Percentiles rank a stretch among this genome's conserved stretches.
Conservation (phyloP, 441 rosid species). For the Cnidoscolus chayamansa region DNA sequence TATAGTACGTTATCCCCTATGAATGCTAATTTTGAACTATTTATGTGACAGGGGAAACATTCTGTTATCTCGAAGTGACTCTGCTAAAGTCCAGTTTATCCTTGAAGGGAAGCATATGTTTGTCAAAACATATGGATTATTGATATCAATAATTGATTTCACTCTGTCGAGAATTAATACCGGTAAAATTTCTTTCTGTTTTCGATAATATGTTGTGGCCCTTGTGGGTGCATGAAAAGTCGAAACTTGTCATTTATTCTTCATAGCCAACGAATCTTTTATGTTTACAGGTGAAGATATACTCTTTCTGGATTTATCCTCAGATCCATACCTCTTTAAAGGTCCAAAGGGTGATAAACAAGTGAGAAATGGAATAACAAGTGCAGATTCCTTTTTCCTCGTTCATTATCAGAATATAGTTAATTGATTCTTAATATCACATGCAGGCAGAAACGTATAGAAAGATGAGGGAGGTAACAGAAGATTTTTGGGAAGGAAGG, state of each 20-base stretch:
- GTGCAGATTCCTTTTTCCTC: neutral
- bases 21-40: slow-evolving; percentile 19
- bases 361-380: slow-evolving; percentile 35
- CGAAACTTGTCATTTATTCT: slow-evolving; percentile 10
- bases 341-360: slow-evolving; percentile 94
- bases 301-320: slow-evolving; percentile 76
- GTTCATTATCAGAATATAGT: neutral
- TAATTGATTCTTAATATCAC: slow-evolving; percentile 19
- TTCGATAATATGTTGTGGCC: neutral
- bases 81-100: slow-evolving; percentile 38
- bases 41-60: slow-evolving; percentile 72
- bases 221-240: slow-evolving; percentile 5
- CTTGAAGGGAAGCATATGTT: slow-evolving; percentile 59
- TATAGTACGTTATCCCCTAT: slow-evolving; percentile 2
- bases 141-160: slow-evolving; percentile 77
- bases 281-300: slow-evolving; percentile 61
- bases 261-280: slow-evolving; percentile 7
- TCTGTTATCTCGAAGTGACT: slow-evolving; percentile 69
- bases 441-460: slow-evolving; percentile 89
- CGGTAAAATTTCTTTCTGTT: slow-evolving; percentile 40
- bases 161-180: slow-evolving; percentile 91
- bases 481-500: slow-evolving; percentile 94
- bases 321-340: slow-evolving; percentile 80
- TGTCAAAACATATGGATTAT: slow-evolving; percentile 57
- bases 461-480: slow-evolving; percentile 71